Evolutionary conservation across 495 filamentous ascomycete species (phyloP), one percentile per base, ranked within the genome.

Genomic region (Aspergillus biplanus): DNA sequence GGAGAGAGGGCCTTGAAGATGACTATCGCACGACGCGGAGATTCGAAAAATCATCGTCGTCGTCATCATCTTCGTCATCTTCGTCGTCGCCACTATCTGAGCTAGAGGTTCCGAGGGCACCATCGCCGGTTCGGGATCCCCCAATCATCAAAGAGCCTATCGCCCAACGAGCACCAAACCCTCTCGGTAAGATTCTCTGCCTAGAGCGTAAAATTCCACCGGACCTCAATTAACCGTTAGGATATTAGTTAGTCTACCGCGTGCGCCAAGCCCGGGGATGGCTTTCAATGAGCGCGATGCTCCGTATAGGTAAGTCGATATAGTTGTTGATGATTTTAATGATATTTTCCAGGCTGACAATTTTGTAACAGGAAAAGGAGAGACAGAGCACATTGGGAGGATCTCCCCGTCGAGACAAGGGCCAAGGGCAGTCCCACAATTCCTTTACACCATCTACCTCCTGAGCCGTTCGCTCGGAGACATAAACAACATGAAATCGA

Each of bases 241-340:
- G 2, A 27, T 27, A 27, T 27, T 27, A 57, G 6, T 52, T n/a
- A 56, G 60, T 48, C 65, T 52, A 32, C 68, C 68, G 11, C 68
- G 62, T 16, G 62, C 57, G 34, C 61, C 68, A 5, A 62, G 53
- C 18, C 48, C 63, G 33, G 67, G 66, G 21, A 55, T 58, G 18
- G 59, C 47, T 16, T 63, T 67, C 46, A 62, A 59, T 48, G 62
- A 65, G 55, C 63, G 60, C 13, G 52, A 61, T 44, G 15, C 44
- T 48, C 63, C 46, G 39, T 61, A 52, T 37, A 54, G 61, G 67
- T 69, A 59, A 6, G 61, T 59, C 13, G 7, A 15, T 35, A 44
- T 8, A 13, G 16, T 33, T 3, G 21, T 15, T 8, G 13, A 32
- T 16, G 33, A 56, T 39, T 37, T 31, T 3, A 16, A n/a, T 27